phyloP scores from a whole-genome alignment of 352 stramenopile species.

The Thalassiosira sp. region DNA sequence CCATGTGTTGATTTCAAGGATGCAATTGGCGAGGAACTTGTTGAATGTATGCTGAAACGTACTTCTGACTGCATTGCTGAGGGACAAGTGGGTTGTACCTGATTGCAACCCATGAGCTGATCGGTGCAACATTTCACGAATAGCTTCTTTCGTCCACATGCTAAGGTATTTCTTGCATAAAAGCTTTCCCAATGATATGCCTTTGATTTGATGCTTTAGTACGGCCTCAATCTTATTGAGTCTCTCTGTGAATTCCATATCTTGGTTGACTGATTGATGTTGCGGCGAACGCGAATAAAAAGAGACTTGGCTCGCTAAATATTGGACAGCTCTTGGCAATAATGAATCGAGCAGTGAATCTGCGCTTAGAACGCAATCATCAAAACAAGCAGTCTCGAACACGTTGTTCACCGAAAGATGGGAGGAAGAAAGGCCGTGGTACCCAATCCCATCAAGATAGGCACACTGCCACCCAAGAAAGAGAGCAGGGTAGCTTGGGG shows the following conservation, averaged over 20 bases:
- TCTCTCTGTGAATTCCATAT: slow-evolving; percentile 32
- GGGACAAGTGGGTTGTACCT: slow-evolving; percentile 35
- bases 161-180: slow-evolving; percentile 33
- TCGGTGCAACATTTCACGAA: slow-evolving; percentile 28
- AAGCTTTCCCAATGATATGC: slow-evolving; percentile 16
- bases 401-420: slow-evolving; percentile 39
- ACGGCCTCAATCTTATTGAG: slow-evolving; percentile 27
- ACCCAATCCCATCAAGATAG: slow-evolving; percentile 56
- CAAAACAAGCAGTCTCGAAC: slow-evolving; percentile 38
- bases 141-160: slow-evolving; percentile 32
- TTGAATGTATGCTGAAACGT: slow-evolving; percentile 49
- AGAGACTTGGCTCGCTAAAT: slow-evolving; percentile 36
- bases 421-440: slow-evolving; percentile 10
- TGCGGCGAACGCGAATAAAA: slow-evolving; percentile 43
- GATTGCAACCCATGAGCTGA: slow-evolving; percentile 24
- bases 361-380: slow-evolving; percentile 5
- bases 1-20: slow-evolving; percentile 47
- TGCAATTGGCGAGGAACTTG: slow-evolving; percentile 43
- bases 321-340: slow-evolving; percentile 44
- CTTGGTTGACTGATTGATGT: slow-evolving; percentile 33
- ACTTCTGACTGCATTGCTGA: slow-evolving; percentile 33
- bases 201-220: slow-evolving; percentile 15
- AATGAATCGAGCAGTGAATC: slow-evolving; percentile 25
- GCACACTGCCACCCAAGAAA: slow-evolving; percentile 56
- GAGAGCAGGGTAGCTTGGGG: slow-evolving; percentile 48